phyloP scores from a whole-genome alignment of 768 basidiomycete genomes.

The Amyloporia xantha region DNA sequence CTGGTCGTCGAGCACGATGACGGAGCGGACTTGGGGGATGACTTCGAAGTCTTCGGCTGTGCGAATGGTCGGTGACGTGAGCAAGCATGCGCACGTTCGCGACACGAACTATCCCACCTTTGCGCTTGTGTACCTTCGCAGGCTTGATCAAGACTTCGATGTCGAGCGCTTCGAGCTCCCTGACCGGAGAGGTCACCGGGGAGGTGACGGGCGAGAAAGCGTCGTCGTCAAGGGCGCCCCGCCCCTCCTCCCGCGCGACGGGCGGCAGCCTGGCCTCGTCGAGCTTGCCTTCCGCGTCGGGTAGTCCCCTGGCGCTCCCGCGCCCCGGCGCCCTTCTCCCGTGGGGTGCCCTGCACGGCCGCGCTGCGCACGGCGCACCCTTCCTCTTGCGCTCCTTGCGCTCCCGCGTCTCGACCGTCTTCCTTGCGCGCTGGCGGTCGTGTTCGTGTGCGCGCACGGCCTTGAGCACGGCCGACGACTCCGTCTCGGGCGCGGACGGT shows the following conservation, averaged over 20 bases:
- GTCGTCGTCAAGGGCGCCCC: too few species aligned
- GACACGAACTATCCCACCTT: slow-evolving; percentile 28
- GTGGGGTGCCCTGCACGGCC: neutral
- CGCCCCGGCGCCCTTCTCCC: neutral
- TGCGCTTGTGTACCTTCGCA: slow-evolving; percentile 34
- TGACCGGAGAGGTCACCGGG: neutral
- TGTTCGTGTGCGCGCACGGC: slow-evolving; percentile 44
- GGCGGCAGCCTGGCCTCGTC: neutral
- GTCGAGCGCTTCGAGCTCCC: slow-evolving; percentile 7
- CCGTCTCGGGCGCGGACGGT: slow-evolving; percentile 2
- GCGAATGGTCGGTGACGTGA: neutral
- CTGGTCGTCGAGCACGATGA: slow-evolving; percentile 52
- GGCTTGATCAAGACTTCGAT: slow-evolving; percentile 22
- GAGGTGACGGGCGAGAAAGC: neutral
- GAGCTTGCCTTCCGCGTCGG: neutral
- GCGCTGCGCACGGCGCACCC: slow-evolving; percentile 1
- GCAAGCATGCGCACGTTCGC: neutral
- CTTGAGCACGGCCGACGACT: slow-evolving; percentile 24
- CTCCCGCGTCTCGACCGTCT: slow-evolving; percentile 29
- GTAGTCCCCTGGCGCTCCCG: neutral
- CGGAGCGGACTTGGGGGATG: slow-evolving; percentile 44
- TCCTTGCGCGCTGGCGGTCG: slow-evolving; percentile 40
- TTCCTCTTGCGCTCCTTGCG: slow-evolving; percentile 9
- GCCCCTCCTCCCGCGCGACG: neutral
- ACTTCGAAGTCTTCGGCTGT: slow-evolving; percentile 52